These are phyloP conservation scores for Papiliotrema flavescens DNA, from an alignment of 1,284 basidiomycete species.

Conservation along the genomic window DNA sequence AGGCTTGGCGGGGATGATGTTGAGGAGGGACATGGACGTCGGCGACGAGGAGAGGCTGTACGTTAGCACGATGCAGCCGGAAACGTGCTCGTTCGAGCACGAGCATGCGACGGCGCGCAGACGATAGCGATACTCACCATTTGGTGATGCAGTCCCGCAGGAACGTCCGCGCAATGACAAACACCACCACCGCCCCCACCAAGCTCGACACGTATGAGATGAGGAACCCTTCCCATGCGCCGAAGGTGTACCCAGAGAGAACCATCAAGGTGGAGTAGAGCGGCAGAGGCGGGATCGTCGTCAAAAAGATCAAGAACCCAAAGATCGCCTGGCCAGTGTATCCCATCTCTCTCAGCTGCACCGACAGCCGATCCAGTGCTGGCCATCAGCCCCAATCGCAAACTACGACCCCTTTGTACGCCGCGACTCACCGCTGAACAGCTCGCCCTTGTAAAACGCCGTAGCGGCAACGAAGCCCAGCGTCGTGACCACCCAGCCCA, in stretches of 20 bases:
- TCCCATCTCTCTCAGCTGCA: constrained; percentile 38
- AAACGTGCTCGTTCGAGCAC: too few relatives aligned
- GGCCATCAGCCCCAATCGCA: not conserved
- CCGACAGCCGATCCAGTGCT: constrained; percentile 45
- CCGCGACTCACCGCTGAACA: constrained; percentile 38
- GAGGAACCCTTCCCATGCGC: constrained; percentile 52
- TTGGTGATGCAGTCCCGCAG: constrained; percentile 38
- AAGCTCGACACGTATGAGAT: constrained; percentile 52
- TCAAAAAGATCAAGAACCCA: constrained; percentile 46
- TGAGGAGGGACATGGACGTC: constrained; percentile 37
- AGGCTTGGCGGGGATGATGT: constrained; percentile 44
- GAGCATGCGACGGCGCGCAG: not conserved
- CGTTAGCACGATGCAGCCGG: not conserved
- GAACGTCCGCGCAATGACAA: constrained; percentile 44
- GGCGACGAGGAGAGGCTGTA: constrained; percentile 36
- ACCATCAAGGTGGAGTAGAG: constrained; percentile 55
- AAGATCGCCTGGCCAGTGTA: constrained; percentile 43
- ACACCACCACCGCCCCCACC: constrained; percentile 51
- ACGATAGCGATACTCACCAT: constrained; percentile 23
- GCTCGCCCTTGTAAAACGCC: constrained; percentile 41
- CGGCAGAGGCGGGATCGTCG: constrained; percentile 51
- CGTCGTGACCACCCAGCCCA: constrained; percentile 44
- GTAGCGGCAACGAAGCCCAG: constrained; percentile 38
- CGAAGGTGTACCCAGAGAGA: constrained; percentile 53
- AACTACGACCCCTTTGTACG: not conserved